Base-by-base conservation (phyloP, 768 basidiomycete species). In the Lanmaoa pseudosensibilis region DNA sequence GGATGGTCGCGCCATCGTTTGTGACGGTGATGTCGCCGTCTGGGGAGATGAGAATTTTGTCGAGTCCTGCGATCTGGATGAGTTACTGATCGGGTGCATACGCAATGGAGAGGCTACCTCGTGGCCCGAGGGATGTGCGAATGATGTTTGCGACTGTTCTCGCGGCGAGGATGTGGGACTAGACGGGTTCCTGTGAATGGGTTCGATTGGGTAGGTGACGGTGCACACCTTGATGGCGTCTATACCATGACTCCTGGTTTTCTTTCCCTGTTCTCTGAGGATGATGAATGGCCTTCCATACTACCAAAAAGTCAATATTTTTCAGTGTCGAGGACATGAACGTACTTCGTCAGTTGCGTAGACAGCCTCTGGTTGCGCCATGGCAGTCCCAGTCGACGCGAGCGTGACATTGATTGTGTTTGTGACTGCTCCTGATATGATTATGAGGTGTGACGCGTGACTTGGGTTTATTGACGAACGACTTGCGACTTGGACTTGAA, bases 21-120 rank as follows among this genome's bases (percentile, higher is more conserved):
- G 97, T 98, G 37, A 98, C 96, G 33, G 95, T 98, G 67, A 99
- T 98, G 66, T 99, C 97, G 47, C 97, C 97, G 78, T 98, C 97
- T 21, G 95, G 88, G 30, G 92, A 93, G 63, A 94, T 93, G 65
- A 94, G 82, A 66, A 94, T 93, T 82, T 94, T 94, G 79, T 94
- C 92, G 47, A 98, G 83, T 43, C 96, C 94, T 96, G 59, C 8
- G 6, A 18, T n/a, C 19, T 15, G 48, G 37, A 34, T 59, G 52
- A 13, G 63, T 46, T 36, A 47, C 56, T 56, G 63, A 57, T 56
- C 49, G 58, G n/a, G 54, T 36, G 48, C 7, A 11, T 10, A 46
- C 44, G 52, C 32, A 34, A 54, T 13, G 16, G n/a, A 30, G 27
- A 50, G 68, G 77, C 46, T 43, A 92, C 92, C 95, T 82, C 95